Conservation (phyloP, 768 basidiomycete genomes). For the Suillus sp. region DNA sequence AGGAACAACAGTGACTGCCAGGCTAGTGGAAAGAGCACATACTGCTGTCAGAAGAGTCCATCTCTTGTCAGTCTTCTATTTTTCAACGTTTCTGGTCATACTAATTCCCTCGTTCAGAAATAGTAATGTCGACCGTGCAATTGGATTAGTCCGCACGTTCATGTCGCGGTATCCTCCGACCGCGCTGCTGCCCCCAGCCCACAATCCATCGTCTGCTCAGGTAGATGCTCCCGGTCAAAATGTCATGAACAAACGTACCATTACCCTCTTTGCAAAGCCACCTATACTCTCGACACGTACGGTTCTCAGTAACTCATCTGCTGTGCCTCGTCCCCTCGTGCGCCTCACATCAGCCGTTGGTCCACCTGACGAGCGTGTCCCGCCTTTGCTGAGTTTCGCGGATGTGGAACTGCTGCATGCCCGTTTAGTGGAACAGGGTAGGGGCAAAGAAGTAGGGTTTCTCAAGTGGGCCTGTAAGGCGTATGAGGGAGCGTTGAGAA, state of each 20-base stretch:
- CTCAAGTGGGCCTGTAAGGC: slow-evolving; percentile 73
- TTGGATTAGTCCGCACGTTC: slow-evolving; percentile 63
- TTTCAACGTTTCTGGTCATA: neutral
- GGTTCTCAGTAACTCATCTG: slow-evolving; percentile 38
- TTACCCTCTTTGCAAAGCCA: slow-evolving; percentile 41
- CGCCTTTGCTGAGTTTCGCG: slow-evolving; percentile 73
- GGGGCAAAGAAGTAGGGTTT: slow-evolving; percentile 57
- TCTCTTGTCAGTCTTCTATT: slow-evolving; percentile 50
- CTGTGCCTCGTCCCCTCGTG: slow-evolving; percentile 59
- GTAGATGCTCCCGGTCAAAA: neutral
- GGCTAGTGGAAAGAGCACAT: slow-evolving; percentile 71
- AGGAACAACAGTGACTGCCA: slow-evolving; percentile 28
- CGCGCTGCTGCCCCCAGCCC: slow-evolving; percentile 38
- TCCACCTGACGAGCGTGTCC: slow-evolving; percentile 75
- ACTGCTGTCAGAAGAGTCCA: slow-evolving; percentile 66
- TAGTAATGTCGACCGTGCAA: slow-evolving; percentile 51
- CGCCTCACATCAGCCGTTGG: slow-evolving; percentile 61
- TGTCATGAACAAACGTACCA: slow-evolving; percentile 11
- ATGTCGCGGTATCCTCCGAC: slow-evolving; percentile 64
- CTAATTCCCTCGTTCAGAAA: slow-evolving; percentile 37
- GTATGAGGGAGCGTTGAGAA: slow-evolving; percentile 69
- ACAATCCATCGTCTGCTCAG: neutral
- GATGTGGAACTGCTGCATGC: slow-evolving; percentile 84
- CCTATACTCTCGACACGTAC: slow-evolving; percentile 61
- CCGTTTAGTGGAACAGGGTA: slow-evolving; percentile 52